Evolutionary conservation across 2,329 filamentous ascomycete species (phyloP).

Genomic region (Fusarium dimerum): DNA sequence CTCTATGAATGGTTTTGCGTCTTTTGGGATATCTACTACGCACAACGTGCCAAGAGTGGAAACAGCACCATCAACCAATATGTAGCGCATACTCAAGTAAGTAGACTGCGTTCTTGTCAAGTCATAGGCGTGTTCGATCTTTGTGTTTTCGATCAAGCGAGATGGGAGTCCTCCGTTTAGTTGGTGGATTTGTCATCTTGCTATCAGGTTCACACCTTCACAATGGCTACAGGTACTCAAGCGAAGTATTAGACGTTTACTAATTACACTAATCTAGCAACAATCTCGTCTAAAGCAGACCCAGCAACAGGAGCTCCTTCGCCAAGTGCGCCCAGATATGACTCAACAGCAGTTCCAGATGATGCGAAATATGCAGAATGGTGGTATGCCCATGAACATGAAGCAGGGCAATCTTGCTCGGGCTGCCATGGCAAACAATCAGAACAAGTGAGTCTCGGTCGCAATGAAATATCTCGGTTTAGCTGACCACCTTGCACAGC

Average conservation of each 20-base stretch:
- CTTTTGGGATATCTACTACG: conserved; percentile 94
- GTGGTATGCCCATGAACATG: conserved; percentile 57
- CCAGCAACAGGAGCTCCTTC: conserved; percentile 75
- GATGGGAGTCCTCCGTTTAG: too few species aligned
- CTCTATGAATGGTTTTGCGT: conserved; percentile 97
- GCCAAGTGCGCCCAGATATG: conserved; percentile 67
- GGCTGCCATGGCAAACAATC: conserved; percentile 77
- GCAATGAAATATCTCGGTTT: background rate
- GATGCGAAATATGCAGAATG: conserved; percentile 68
- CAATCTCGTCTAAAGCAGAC: conserved; percentile 74
- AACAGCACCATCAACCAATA: conserved; percentile 71
- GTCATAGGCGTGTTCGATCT: background rate
- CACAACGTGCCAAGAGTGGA: conserved; percentile 71
- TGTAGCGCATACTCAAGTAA: conserved; percentile 80
- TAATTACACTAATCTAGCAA: conserved; percentile 45
- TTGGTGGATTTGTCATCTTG: background rate
- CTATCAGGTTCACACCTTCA: conserved; percentile 17
- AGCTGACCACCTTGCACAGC: conserved; percentile 39
- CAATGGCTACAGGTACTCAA: too few species aligned
- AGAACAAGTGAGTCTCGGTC: conserved; percentile 60
- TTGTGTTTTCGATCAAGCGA: too few species aligned
- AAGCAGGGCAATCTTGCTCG: conserved; percentile 67
- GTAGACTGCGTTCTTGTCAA: conserved; percentile 28
- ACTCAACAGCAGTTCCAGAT: conserved; percentile 59
- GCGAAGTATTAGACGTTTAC: conserved; percentile 14